Conservation (phyloP, 331 rosid genomes). For the Erythrophleum ivorense region DNA sequence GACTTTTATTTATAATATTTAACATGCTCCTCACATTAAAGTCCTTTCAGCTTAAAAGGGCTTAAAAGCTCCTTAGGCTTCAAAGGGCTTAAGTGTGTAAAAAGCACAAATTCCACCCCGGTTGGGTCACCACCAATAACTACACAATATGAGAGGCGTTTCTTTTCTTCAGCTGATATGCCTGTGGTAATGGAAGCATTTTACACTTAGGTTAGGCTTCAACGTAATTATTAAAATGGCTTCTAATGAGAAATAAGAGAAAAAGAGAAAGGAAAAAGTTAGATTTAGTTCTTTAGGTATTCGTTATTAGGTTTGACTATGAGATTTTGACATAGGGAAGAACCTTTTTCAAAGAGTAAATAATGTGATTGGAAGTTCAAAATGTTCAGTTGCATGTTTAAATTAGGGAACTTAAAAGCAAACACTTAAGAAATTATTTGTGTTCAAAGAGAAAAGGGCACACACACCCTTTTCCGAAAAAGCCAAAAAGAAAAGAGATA, state of each 20-base stretch:
- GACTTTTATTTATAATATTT: background rate
- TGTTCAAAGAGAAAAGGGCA: too few relatives aligned
- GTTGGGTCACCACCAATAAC: conserved; percentile 98
- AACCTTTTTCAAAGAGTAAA: background rate
- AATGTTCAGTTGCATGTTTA: background rate
- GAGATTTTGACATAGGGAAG: background rate
- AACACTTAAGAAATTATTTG: too few relatives aligned
- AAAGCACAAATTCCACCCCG: conserved; percentile 78
- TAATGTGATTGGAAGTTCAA: background rate
- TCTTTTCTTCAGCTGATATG: conserved; percentile 85
- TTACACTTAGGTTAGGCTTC: conserved; percentile 10
- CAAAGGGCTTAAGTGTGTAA: background rate
- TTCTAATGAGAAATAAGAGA: conserved; percentile 1
- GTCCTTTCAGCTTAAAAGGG: background rate
- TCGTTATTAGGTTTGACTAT: background rate
- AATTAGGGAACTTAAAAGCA: too few relatives aligned
- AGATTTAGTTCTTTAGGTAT: background rate
- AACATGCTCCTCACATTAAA: background rate
- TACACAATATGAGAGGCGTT: conserved; percentile 81
- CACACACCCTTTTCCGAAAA: background rate
- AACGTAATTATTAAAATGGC: background rate
- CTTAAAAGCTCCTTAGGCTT: background rate
- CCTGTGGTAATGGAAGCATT: conserved; percentile 53
- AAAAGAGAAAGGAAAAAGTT: background rate
- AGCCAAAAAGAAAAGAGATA: background rate